phyloP scores from a whole-genome alignment of 768 basidiomycete species.

The Mycena rosella region DNA sequence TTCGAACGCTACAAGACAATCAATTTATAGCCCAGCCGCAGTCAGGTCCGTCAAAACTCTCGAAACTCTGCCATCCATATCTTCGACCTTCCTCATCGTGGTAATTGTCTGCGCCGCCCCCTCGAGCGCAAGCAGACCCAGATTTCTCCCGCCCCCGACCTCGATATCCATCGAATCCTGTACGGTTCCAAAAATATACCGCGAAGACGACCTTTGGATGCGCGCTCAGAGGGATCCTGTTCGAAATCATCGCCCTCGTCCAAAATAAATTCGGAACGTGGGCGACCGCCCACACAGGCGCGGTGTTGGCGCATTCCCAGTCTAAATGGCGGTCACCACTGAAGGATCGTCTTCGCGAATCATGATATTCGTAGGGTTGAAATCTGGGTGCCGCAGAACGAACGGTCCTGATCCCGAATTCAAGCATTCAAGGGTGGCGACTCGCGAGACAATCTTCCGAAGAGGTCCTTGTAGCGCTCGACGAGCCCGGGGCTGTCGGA shows the following conservation, averaged over 20 bases:
- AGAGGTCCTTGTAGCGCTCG: background rate
- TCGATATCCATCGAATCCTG: background rate
- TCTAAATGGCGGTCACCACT: background rate
- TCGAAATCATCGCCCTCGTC: background rate
- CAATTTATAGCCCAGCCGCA: background rate
- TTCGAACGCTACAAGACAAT: too few species aligned
- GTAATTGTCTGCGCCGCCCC: background rate
- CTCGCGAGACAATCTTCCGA: background rate
- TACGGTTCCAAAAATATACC: background rate
- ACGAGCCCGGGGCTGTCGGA: background rate
- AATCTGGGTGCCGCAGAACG: slow-evolving; percentile 5
- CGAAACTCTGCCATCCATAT: background rate
- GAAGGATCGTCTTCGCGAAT: slow-evolving; percentile 7
- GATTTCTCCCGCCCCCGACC: background rate
- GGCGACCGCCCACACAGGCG: slow-evolving; percentile 9
- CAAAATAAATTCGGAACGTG: slow-evolving; percentile 2
- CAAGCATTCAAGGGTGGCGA: background rate
- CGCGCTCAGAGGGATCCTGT: background rate
- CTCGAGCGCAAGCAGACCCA: background rate
- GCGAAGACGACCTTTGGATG: slow-evolving; percentile 7
- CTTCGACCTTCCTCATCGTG: background rate
- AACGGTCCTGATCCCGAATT: background rate
- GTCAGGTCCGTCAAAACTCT: background rate
- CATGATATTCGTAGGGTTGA: slow-evolving; percentile 4
- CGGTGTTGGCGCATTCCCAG: slow-evolving; percentile 14